A percentile compares a stretch with the other conserved stretches of the same genome.
These are phyloP conservation scores for Dipodascopsis uninucleata DNA, from an alignment of 805 yeast species.

Conservation along the genomic window DNA sequence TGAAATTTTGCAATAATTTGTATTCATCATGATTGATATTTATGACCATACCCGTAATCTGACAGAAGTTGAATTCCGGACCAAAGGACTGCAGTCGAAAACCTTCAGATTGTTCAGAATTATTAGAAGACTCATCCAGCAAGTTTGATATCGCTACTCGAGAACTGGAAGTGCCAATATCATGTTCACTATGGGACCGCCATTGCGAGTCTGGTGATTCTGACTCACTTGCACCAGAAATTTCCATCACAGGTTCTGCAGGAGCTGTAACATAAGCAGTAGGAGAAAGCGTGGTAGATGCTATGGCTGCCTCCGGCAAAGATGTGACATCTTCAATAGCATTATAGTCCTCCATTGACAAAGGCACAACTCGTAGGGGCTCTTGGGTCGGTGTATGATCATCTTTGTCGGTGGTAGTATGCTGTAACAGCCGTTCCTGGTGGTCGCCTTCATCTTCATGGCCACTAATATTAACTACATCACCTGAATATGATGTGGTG, in stretches of 20 bases:
- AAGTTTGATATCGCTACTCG: slow-evolving; percentile 7
- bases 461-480: slow-evolving; percentile 4
- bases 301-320: too few relatives aligned
- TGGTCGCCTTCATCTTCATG: background rate
- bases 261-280: too few relatives aligned
- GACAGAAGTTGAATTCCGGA: background rate
- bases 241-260: too few relatives aligned
- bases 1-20: slow-evolving; percentile 11
- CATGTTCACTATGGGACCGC: too few relatives aligned
- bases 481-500: background rate
- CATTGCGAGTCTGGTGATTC: too few relatives aligned
- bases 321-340: too few relatives aligned
- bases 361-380: background rate
- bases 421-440: background rate
- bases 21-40: slow-evolving; percentile 3
- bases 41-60: background rate
- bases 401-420: background rate
- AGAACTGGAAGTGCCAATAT: too few relatives aligned
- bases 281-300: too few relatives aligned
- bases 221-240: too few relatives aligned
- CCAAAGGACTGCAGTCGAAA: background rate
- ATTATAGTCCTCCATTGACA: background rate
- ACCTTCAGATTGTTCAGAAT: background rate
- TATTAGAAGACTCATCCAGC: background rate
- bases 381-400: background rate